phyloP scores from a whole-genome alignment of 345 rosid species.

The Sisymbrium irio region DNA sequence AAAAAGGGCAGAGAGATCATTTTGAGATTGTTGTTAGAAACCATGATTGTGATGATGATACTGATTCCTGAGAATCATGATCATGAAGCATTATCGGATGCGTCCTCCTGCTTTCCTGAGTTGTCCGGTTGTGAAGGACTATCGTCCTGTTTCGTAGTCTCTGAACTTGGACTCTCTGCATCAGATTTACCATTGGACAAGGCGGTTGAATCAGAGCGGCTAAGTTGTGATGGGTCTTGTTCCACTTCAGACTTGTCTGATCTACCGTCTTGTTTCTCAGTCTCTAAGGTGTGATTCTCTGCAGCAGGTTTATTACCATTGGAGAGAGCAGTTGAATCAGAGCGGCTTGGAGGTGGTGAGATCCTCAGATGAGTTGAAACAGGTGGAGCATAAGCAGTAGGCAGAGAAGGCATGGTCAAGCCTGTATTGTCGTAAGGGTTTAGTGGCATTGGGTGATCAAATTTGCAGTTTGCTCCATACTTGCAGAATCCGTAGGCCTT shows the following conservation, averaged over 20 bases:
- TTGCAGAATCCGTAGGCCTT: slow-evolving; percentile 63
- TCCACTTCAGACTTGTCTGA: slow-evolving; percentile 17
- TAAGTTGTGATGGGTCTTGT: slow-evolving; percentile 22
- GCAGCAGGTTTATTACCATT: slow-evolving; percentile 17
- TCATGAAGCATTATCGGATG: slow-evolving; percentile 20
- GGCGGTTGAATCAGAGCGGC: slow-evolving; percentile 32
- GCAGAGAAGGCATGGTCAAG: slow-evolving; percentile 42
- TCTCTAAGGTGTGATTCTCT: slow-evolving; percentile 15
- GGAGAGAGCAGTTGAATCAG: slow-evolving; percentile 16
- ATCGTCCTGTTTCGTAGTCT: slow-evolving; percentile 11
- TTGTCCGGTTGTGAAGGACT: slow-evolving; percentile 8
- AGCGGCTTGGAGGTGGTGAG: slow-evolving; percentile 30
- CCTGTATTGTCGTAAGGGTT: slow-evolving; percentile 42
- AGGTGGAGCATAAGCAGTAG: slow-evolving; percentile 40
- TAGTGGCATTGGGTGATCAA: slow-evolving; percentile 59
- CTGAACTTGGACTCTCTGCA: slow-evolving; percentile 8
- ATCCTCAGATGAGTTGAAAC: slow-evolving; percentile 42
- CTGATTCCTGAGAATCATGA: slow-evolving; percentile 10
- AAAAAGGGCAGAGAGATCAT: slow-evolving; percentile 31
- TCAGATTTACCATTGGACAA: slow-evolving; percentile 26
- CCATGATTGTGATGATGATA: background rate
- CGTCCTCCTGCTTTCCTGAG: slow-evolving; percentile 11
- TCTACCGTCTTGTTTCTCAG: slow-evolving; percentile 17
- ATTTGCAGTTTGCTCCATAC: slow-evolving; percentile 68
- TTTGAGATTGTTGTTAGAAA: slow-evolving; percentile 22